These are phyloP conservation scores for Cyberlindnera misumaiensis DNA, from an alignment of 805 yeast genomes.

Conservation along the genomic window DNA sequence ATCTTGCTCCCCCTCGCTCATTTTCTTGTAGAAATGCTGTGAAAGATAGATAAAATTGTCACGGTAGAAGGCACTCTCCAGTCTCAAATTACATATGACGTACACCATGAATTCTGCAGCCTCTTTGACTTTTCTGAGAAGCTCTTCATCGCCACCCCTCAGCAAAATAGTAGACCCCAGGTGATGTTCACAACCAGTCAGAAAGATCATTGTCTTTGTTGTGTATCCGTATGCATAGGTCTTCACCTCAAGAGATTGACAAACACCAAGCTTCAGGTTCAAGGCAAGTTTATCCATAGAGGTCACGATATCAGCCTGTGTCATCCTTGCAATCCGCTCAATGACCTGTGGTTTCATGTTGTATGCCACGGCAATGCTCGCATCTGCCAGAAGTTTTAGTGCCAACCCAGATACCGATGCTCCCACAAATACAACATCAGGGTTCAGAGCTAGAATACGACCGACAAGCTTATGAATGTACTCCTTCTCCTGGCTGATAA, in stretches of 20 bases:
- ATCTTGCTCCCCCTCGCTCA: constrained; percentile 10
- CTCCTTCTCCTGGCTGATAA: constrained; percentile 82
- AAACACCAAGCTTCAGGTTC: constrained; percentile 65
- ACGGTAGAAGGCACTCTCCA: constrained; percentile 69
- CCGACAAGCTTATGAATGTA: constrained; percentile 76
- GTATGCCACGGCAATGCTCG: constrained; percentile 75
- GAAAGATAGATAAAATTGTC: constrained; percentile 58
- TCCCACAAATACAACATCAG: constrained; percentile 73
- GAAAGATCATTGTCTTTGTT: constrained; percentile 67
- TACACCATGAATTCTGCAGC: constrained; percentile 77
- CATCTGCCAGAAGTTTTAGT: constrained; percentile 57
- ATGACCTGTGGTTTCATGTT: constrained; percentile 78
- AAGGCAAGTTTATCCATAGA: constrained; percentile 81
- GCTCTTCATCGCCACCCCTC: constrained; percentile 68
- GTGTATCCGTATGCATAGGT: constrained; percentile 50
- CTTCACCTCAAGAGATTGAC: constrained; percentile 65
- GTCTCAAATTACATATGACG: constrained; percentile 66
- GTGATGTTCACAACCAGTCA: constrained; percentile 67
- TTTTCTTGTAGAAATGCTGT: constrained; percentile 27
- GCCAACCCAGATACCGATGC: constrained; percentile 82
- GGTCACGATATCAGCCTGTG: constrained; percentile 78
- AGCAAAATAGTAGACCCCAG: constrained; percentile 81
- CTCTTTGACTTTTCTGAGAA: constrained; percentile 61
- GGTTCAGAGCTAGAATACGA: constrained; percentile 66
- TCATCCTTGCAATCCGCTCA: constrained; percentile 67